Conservation (phyloP, 306 rosid species). For the Crataegus laevigata region DNA sequence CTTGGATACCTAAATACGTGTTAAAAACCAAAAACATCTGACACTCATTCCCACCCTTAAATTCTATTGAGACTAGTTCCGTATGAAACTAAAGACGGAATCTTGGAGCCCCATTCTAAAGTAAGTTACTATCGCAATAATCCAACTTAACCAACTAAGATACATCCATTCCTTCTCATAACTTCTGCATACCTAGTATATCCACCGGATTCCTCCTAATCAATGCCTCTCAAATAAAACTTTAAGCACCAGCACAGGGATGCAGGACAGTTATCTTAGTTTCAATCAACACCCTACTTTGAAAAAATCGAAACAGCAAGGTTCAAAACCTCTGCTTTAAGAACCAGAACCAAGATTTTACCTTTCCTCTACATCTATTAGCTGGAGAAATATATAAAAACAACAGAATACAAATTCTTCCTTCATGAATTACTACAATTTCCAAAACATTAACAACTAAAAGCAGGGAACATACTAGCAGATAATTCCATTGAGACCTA, state of each 20-base stretch:
- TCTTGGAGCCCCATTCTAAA: background rate
- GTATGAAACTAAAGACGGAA: background rate
- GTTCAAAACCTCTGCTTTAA: background rate
- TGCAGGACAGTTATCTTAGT: background rate
- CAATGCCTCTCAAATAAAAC: background rate
- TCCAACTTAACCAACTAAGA: background rate
- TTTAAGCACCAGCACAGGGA: background rate
- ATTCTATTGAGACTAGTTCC: background rate
- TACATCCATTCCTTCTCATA: background rate
- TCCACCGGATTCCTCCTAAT: background rate
- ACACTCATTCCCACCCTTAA: background rate
- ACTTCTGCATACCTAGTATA: background rate
- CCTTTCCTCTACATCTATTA: background rate
- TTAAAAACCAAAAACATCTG: background rate
- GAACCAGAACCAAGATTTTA: background rate
- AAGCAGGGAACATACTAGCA: background rate
- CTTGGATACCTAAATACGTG: background rate
- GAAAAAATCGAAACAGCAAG: background rate
- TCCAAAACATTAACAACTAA: background rate
- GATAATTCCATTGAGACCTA: background rate
- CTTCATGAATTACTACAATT: background rate
- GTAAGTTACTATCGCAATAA: background rate
- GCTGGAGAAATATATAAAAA: background rate
- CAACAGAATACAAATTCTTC: background rate
- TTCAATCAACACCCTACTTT: background rate